Conservation (phyloP, 192 early-diverging fungal species). For the Entomortierella lignicola region DNA sequence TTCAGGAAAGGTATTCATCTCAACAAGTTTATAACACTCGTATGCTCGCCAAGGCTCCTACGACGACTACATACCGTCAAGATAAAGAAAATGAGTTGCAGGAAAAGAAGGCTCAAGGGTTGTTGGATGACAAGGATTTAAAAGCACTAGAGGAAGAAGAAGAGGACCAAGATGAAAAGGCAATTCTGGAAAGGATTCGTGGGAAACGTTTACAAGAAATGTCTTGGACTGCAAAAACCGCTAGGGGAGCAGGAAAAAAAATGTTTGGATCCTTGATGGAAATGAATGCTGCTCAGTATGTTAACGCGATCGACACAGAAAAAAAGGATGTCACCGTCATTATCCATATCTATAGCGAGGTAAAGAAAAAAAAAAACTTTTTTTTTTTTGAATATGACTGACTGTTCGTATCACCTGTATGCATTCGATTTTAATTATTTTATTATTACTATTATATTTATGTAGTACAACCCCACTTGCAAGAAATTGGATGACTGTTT, state of each 20-base stretch:
- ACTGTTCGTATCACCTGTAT: background rate
- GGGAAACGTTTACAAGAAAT: conserved; percentile 57
- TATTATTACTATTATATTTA: too few species aligned
- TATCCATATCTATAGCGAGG: conserved; percentile 65
- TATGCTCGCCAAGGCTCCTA: conserved; percentile 58
- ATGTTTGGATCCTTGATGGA: conserved; percentile 63
- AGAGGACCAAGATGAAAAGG: conserved; percentile 50
- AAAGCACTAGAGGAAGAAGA: conserved; percentile 43
- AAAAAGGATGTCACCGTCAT: conserved; percentile 59
- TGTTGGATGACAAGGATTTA: conserved; percentile 24
- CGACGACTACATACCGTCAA: conserved; percentile 60
- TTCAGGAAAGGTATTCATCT: conserved; percentile 30
- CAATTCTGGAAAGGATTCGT: conserved; percentile 55
- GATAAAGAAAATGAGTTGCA: conserved; percentile 36
- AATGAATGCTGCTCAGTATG: conserved; percentile 61
- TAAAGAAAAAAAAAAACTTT: conserved; percentile 7
- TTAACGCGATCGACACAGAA: conserved; percentile 62
- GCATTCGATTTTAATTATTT: conserved; percentile 3
- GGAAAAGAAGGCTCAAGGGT: conserved; percentile 24
- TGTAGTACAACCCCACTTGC: conserved; percentile 25
- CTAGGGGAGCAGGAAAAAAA: conserved; percentile 14
- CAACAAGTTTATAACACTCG: conserved; percentile 56
- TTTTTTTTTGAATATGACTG: background rate
- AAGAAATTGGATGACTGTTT: conserved; percentile 60
- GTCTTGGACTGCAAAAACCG: conserved; percentile 31